phyloP scores from a whole-genome alignment of 2,329 filamentous ascomycete genomes.

The Cladophialophora exuberans region DNA sequence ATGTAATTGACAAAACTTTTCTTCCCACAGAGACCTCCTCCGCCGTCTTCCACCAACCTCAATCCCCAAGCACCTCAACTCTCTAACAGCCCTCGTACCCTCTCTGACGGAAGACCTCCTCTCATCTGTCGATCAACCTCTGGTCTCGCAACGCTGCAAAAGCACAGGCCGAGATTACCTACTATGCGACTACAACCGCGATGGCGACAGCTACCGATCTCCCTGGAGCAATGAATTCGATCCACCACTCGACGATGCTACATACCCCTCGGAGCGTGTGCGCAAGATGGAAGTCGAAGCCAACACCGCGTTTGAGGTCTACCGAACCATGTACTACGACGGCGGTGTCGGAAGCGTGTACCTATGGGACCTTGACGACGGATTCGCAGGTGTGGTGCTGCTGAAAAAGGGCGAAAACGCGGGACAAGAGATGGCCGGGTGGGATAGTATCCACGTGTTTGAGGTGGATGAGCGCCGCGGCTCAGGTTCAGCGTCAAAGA shows the following conservation, averaged over 20 bases:
- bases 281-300: slow-evolving; percentile 91
- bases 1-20: neutral
- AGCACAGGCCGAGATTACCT: slow-evolving; percentile 93
- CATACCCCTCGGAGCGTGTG: slow-evolving; percentile 86
- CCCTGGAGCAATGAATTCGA: slow-evolving; percentile 99
- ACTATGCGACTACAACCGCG: slow-evolving; percentile 99
- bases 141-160: slow-evolving; percentile 81
- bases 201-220: slow-evolving; percentile 95
- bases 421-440: slow-evolving; percentile 70
- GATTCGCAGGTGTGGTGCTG: slow-evolving; percentile 92
- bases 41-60: slow-evolving; percentile 95
- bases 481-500: slow-evolving; percentile 61
- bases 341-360: slow-evolving; percentile 91
- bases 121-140: slow-evolving; percentile 94
- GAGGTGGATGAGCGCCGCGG: slow-evolving; percentile 79
- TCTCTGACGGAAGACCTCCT: slow-evolving; percentile 96
- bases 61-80: slow-evolving; percentile 83
- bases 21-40: slow-evolving; percentile 88
- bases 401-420: slow-evolving; percentile 82
- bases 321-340: slow-evolving; percentile 89
- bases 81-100: slow-evolving; percentile 85
- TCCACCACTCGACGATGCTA: slow-evolving; percentile 83
- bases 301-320: slow-evolving; percentile 96
- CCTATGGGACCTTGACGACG: slow-evolving; percentile 97
- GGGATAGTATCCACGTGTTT: slow-evolving; percentile 99